These are phyloP conservation scores for Fraxinus excelsior DNA, from an alignment of 257 asterid species.

Conservation along the genomic window DNA sequence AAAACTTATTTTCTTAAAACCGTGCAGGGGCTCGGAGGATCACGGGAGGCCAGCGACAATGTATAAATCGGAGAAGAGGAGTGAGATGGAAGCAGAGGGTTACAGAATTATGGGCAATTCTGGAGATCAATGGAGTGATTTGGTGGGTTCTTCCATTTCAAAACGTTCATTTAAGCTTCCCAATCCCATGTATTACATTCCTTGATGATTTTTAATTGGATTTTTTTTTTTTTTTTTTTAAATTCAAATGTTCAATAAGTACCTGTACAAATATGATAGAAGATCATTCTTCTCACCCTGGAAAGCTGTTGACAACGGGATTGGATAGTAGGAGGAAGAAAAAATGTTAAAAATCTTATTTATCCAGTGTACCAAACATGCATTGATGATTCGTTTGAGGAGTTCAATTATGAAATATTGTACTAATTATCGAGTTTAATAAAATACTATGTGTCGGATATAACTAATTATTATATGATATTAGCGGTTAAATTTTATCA, in stretches of 20 bases:
- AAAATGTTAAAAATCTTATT: background rate
- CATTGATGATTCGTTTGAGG: background rate
- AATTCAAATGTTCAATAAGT: background rate
- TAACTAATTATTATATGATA: no score
- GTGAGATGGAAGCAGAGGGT: slow-evolving; percentile 57
- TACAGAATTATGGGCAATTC: slow-evolving; percentile 65
- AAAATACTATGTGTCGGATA: no score
- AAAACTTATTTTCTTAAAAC: background rate
- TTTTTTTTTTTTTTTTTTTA: no score
- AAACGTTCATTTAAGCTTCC: slow-evolving; percentile 77
- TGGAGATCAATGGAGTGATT: slow-evolving; percentile 93
- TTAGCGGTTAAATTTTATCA: no score
- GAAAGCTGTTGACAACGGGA: background rate
- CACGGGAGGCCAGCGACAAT: slow-evolving; percentile 53
- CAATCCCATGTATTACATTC: slow-evolving; percentile 81
- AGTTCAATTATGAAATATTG: no score
- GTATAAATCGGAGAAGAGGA: slow-evolving; percentile 71
- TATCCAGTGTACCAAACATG: background rate
- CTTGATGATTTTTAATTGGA: slow-evolving; percentile 28
- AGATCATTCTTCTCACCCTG: background rate
- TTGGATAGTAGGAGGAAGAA: background rate
- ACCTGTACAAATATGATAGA: background rate
- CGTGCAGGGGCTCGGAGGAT: slow-evolving; percentile 55
- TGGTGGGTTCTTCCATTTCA: slow-evolving; percentile 54
- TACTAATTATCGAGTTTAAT: no score